Conservation (phyloP, 2,329 filamentous ascomycete species). For the Sclerotinia subarctica region DNA sequence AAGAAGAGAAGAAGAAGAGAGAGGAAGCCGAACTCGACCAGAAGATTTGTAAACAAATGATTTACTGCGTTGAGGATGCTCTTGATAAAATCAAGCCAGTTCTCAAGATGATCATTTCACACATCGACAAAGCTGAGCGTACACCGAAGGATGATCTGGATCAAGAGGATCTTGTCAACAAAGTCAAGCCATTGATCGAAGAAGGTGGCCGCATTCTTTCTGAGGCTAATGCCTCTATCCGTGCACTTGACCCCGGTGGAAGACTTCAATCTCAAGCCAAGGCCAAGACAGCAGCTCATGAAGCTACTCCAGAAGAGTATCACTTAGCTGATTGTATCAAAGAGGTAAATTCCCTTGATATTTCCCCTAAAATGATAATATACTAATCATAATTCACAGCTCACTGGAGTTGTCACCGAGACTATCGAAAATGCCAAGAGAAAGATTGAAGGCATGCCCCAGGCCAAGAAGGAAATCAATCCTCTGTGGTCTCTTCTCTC, state of each 20-base stretch:
- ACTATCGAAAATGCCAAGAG: constrained; percentile 86
- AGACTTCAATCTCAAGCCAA: constrained; percentile 82
- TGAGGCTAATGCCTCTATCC: constrained; percentile 83
- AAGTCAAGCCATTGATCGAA: constrained; percentile 85
- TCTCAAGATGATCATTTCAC: constrained; percentile 80
- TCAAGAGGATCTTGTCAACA: constrained; percentile 81
- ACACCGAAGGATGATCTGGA: constrained; percentile 84
- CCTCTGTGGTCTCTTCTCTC: constrained; percentile 76
- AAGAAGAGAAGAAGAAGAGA: constrained; percentile 56
- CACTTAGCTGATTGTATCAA: constrained; percentile 81
- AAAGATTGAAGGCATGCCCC: constrained; percentile 86
- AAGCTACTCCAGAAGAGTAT: constrained; percentile 80
- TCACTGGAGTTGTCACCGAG: constrained; percentile 75
- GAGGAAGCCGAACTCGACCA: constrained; percentile 62
- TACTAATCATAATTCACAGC: constrained; percentile 39
- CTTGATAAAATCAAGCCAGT: constrained; percentile 82
- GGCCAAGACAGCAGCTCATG: constrained; percentile 69
- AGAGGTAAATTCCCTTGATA: constrained; percentile 50
- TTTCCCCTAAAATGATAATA: not conserved
- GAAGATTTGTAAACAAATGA: constrained; percentile 76
- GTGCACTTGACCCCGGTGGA: constrained; percentile 84
- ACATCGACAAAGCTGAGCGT: constrained; percentile 76
- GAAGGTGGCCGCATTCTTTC: constrained; percentile 77
- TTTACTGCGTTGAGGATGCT: constrained; percentile 68
- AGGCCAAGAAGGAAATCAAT: constrained; percentile 92